These are phyloP conservation scores for Pulveroboletus sp. DNA, from an alignment of 768 basidiomycete species.

Conservation along the genomic window DNA sequence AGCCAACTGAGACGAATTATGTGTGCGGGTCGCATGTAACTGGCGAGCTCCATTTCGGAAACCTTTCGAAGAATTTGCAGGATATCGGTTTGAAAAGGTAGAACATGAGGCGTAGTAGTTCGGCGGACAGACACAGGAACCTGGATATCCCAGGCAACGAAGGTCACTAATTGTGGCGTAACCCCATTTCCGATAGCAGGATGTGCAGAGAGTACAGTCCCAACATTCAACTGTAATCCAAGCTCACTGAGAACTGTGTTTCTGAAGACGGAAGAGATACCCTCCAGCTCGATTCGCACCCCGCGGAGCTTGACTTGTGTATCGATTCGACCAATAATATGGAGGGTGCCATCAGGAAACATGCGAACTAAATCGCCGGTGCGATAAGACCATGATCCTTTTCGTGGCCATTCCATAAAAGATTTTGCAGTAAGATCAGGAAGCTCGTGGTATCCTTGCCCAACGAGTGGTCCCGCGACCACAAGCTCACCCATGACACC, in stretches of 20 bases:
- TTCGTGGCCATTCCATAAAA: constrained; percentile 44
- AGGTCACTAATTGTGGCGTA: constrained; percentile 39
- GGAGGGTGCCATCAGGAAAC: constrained; percentile 47
- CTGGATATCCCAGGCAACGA: constrained; percentile 41
- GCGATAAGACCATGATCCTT: constrained; percentile 42
- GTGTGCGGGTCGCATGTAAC: constrained; percentile 52
- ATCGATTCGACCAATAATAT: constrained; percentile 51
- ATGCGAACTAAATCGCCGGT: constrained; percentile 52
- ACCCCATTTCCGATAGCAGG: constrained; percentile 38
- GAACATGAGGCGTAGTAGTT: constrained; percentile 25
- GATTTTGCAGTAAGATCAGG: constrained; percentile 43
- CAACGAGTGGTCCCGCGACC: constrained; percentile 49
- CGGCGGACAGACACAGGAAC: constrained; percentile 39
- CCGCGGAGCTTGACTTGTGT: constrained; percentile 52
- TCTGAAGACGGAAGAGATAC: constrained; percentile 44
- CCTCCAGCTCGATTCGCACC: constrained; percentile 53
- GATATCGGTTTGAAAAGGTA: constrained; percentile 32
- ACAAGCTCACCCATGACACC: constrained; percentile 48
- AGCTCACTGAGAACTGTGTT: constrained; percentile 11
- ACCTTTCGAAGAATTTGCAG: constrained; percentile 25
- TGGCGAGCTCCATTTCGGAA: constrained; percentile 42
- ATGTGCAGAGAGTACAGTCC: constrained; percentile 43
- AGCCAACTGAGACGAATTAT: constrained; percentile 48
- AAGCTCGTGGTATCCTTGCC: constrained; percentile 47
- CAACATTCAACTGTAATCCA: constrained; percentile 34